Conservation (phyloP, 139 green algal genomes). For the Chlorella sp. region DNA sequence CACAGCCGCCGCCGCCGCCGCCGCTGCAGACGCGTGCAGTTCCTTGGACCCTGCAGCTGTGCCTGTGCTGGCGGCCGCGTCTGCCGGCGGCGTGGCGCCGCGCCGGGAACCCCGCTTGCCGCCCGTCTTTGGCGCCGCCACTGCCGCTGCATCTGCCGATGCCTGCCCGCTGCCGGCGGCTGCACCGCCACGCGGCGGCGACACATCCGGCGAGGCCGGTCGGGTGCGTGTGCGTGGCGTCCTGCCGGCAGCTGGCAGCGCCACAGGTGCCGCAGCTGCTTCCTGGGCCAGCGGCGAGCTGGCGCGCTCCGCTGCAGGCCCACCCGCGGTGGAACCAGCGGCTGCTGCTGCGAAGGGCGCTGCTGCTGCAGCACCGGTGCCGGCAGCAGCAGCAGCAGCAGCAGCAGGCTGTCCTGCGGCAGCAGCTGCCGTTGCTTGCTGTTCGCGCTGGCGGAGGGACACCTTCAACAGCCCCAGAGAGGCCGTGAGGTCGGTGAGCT, state of each 20-base stretch:
- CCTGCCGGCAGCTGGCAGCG: not conserved
- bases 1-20: not conserved
- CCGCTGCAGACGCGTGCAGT: not conserved
- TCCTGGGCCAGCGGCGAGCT: not conserved
- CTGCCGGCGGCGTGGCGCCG: not conserved
- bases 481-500: constrained; percentile 16
- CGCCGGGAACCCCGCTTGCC: not conserved
- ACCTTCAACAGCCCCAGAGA: constrained; percentile 26
- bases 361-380: not conserved
- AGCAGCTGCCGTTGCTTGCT: not conserved
- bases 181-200: not conserved
- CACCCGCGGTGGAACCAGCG: not conserved
- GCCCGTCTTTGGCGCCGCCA: not conserved
- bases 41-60: not conserved
- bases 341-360: not conserved
- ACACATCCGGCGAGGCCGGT: not conserved
- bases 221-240: not conserved
- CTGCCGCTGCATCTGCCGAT: not conserved
- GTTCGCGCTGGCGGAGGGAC: constrained; percentile 2
- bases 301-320: not conserved
- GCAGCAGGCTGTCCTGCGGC: not conserved
- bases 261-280: not conserved
- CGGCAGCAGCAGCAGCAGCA: not conserved
- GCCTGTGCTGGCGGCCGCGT: not conserved
- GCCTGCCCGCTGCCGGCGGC: not conserved